Evolutionary conservation across 495 filamentous ascomycete species (phyloP).

Genomic region (Sporormia fimetaria): DNA sequence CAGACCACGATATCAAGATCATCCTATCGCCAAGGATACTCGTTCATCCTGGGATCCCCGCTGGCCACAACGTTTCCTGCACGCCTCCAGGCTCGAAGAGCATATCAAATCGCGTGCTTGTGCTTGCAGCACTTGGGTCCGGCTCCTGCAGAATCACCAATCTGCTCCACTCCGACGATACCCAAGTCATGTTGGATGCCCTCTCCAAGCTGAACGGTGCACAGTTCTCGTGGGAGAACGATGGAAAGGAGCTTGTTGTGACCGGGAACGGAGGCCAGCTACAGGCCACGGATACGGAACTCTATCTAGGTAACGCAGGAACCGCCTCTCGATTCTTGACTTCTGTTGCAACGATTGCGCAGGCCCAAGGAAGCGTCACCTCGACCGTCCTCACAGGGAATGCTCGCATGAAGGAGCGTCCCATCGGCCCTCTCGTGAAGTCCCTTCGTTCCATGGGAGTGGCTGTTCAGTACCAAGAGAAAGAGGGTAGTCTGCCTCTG

Average conservation of each 20-base stretch:
- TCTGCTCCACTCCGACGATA: slow-evolving; percentile 91
- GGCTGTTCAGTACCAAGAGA: slow-evolving; percentile 69
- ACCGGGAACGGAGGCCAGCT: slow-evolving; percentile 81
- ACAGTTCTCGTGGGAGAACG: slow-evolving; percentile 88
- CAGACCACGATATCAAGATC: slow-evolving; percentile 73
- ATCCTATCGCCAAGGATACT: slow-evolving; percentile 72
- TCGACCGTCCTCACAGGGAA: slow-evolving; percentile 86
- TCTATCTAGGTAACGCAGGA: slow-evolving; percentile 94
- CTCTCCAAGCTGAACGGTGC: slow-evolving; percentile 74
- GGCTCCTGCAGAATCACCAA: slow-evolving; percentile 83
- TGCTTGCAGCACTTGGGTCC: slow-evolving; percentile 81
- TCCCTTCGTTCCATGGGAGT: slow-evolving; percentile 77
- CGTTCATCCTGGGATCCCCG: slow-evolving; percentile 56
- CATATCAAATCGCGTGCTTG: slow-evolving; percentile 88
- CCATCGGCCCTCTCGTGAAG: slow-evolving; percentile 89
- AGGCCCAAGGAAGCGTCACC: slow-evolving; percentile 43
- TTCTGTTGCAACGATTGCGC: slow-evolving; percentile 77
- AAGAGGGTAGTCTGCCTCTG: slow-evolving; percentile 68
- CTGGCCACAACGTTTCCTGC: slow-evolving; percentile 55
- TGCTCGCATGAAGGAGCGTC: slow-evolving; percentile 88
- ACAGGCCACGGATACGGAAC: slow-evolving; percentile 56
- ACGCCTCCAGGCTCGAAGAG: slow-evolving; percentile 94
- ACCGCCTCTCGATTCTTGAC: slow-evolving; percentile 95
- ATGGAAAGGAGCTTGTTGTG: slow-evolving; percentile 79
- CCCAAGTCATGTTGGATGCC: slow-evolving; percentile 90